Evolutionary conservation across 2,329 filamentous ascomycete genomes (phyloP).

Genomic region (Neoascochyta sp.): DNA sequence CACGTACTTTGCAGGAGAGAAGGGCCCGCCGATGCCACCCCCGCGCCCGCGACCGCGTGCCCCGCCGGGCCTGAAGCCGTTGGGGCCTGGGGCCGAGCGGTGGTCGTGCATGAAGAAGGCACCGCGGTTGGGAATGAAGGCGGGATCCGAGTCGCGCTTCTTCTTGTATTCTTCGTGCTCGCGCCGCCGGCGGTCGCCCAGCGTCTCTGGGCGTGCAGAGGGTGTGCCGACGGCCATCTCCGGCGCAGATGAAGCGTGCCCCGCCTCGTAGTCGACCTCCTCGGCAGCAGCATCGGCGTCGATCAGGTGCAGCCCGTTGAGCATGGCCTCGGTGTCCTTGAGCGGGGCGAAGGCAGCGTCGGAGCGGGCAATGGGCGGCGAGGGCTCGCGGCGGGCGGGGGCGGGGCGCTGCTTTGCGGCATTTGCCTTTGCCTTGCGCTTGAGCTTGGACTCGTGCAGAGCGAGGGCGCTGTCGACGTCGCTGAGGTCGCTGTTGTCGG

Average conservation of each 20-base stretch:
- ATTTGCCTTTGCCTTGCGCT: constrained; percentile 35
- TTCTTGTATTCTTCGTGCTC: constrained; percentile 91
- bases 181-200: constrained; percentile 68
- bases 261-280: constrained; percentile 53
- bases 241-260: constrained; percentile 36
- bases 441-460: constrained; percentile 35
- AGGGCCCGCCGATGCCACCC: constrained; percentile 51
- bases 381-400: constrained; percentile 28
- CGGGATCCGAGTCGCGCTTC: constrained; percentile 81
- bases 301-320: constrained; percentile 54
- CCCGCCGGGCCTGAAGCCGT: constrained; percentile 66
- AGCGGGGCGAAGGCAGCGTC: constrained; percentile 43
- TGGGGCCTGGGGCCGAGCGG: constrained; percentile 69
- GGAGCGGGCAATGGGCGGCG: constrained; percentile 36
- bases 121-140: constrained; percentile 90
- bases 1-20: constrained; percentile 60
- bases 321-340: constrained; percentile 59
- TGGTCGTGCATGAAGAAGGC: constrained; percentile 98
- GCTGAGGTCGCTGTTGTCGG: constrained; percentile 57
- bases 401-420: constrained; percentile 30
- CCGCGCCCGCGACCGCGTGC: constrained; percentile 58
- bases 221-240: constrained; percentile 37
- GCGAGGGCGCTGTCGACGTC: constrained; percentile 46
- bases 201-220: constrained; percentile 49
- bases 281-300: constrained; percentile 39